A percentile compares a stretch with the other conserved stretches of the same genome.
phyloP scores from a whole-genome alignment of 2,329 filamentous ascomycete species.

The Ascochyta pisi region DNA sequence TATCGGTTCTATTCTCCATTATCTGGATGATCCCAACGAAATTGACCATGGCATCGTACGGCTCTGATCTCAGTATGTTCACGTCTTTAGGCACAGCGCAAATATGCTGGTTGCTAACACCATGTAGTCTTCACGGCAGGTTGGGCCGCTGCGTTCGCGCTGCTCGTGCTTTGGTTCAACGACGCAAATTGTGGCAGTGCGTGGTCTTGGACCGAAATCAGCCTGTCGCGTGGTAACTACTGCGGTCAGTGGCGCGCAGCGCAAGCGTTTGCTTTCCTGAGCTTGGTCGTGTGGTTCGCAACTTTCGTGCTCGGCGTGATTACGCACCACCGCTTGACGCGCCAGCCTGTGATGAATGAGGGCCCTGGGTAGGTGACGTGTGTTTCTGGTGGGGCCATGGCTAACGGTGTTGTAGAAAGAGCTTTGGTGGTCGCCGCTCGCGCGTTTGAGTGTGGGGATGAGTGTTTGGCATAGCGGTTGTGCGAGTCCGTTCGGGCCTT shows the following conservation, averaged over 20 bases:
- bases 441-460: neutral
- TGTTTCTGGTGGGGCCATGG: neutral
- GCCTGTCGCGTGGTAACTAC: constrained; percentile 44
- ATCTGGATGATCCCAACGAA: constrained; percentile 77
- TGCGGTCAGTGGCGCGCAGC: constrained; percentile 75
- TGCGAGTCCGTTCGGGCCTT: neutral
- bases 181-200: constrained; percentile 33
- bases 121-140: constrained; percentile 64
- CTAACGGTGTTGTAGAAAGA: constrained; percentile 3
- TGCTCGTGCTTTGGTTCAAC: constrained; percentile 51
- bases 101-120: neutral
- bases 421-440: constrained; percentile 11
- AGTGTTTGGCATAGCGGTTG: neutral
- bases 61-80: constrained; percentile 63
- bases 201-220: constrained; percentile 63
- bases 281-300: constrained; percentile 73
- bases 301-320: constrained; percentile 50
- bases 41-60: constrained; percentile 72
- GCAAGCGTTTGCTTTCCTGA: constrained; percentile 75
- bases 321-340: constrained; percentile 27
- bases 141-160: constrained; percentile 63
- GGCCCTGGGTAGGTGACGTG: constrained; percentile 8
- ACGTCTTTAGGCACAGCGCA: no score
- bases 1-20: constrained; percentile 72
- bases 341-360: constrained; percentile 14